Conservation (phyloP, 2,329 filamentous ascomycete genomes). For the Arachnomyces sp. region DNA sequence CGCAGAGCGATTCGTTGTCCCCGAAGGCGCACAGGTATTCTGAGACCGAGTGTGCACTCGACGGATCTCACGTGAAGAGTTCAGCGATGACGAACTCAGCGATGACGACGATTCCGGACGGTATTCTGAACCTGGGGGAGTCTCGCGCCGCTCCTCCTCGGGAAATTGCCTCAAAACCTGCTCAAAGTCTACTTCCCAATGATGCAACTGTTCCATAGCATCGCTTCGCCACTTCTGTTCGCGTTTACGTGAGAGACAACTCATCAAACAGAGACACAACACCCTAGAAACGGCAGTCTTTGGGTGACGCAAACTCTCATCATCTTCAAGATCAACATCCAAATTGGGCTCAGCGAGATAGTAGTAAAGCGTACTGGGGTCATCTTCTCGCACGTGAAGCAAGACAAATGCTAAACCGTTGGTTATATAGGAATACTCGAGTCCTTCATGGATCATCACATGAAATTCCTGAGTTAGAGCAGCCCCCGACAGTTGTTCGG, state of each 20-base stretch:
- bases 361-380: conserved; percentile 21
- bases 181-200: conserved; percentile 17
- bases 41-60: conserved; percentile 14
- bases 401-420: conserved; percentile 5
- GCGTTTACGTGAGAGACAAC: conserved; percentile 12
- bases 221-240: conserved; percentile 18
- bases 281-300: conserved; percentile 16
- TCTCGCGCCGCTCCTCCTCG: conserved; percentile 13
- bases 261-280: conserved; percentile 20
- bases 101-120: conserved; percentile 16
- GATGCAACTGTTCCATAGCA: conserved; percentile 10
- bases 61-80: too few relatives aligned
- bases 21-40: conserved; percentile 12
- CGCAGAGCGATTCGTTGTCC: too few relatives aligned
- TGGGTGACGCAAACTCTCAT: conserved; percentile 8
- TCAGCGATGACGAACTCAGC: conserved; percentile 6
- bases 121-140: conserved; percentile 14
- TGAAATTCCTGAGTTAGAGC: conserved; percentile 11
- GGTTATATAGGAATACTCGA: conserved; percentile 8
- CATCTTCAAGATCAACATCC: conserved; percentile 11
- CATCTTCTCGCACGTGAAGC: conserved; percentile 15
- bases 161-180: conserved; percentile 15
- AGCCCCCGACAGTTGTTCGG: conserved; percentile 13
- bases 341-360: conserved; percentile 19
- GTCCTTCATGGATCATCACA: conserved; percentile 10